phyloP scores from a whole-genome alignment of 306 rosid species.

The Senna tora region DNA sequence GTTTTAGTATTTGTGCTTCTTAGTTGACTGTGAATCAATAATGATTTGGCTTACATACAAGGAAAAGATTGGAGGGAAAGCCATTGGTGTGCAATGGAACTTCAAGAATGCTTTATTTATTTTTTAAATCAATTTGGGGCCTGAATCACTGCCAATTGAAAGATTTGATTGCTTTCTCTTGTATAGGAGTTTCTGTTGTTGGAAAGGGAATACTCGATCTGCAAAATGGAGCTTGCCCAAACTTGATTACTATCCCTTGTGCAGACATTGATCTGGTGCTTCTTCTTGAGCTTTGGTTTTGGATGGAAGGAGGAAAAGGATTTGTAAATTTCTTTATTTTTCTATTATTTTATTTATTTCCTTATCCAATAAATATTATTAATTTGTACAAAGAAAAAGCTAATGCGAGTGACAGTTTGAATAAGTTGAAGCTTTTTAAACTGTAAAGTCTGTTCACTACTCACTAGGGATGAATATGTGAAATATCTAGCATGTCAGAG shows the following conservation, averaged over 20 bases:
- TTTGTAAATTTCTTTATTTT: not conserved
- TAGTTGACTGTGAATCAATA: not conserved
- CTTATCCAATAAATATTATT: not conserved
- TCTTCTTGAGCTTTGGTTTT: not conserved
- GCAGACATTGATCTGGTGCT: not conserved
- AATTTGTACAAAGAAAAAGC: not conserved
- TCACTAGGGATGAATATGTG: not conserved
- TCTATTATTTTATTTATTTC: not conserved
- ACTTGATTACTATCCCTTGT: not conserved
- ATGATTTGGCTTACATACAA: constrained; percentile 9
- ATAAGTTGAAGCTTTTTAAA: not conserved
- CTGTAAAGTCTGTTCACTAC: not conserved
- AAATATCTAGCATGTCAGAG: not conserved
- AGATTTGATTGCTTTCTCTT: not conserved
- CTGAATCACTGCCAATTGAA: not conserved
- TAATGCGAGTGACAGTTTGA: not conserved
- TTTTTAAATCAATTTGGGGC: not conserved
- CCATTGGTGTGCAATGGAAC: not conserved
- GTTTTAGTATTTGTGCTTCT: not conserved
- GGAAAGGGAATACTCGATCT: not conserved
- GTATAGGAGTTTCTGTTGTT: not conserved
- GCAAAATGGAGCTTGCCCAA: not conserved
- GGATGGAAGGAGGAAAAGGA: not conserved
- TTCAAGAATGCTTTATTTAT: not conserved
- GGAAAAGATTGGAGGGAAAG: constrained; percentile 1